Conservation (phyloP, 345 rosid genomes). For the Abelmoschus esculentus region DNA sequence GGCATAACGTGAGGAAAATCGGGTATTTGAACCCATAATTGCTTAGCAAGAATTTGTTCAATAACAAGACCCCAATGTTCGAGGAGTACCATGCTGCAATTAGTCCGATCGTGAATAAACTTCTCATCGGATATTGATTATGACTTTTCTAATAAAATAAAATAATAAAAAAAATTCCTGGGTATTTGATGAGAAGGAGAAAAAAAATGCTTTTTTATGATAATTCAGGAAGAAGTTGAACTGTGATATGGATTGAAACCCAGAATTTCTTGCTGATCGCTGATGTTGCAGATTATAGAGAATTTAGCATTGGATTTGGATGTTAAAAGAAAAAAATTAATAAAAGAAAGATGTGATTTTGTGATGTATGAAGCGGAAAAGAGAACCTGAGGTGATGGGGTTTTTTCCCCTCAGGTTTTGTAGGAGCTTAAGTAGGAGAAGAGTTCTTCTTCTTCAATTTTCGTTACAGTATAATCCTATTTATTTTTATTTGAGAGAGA, state of each 20-base stretch:
- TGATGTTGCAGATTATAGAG: neutral
- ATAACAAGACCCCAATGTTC: constrained; percentile 57
- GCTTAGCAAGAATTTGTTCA: constrained; percentile 60
- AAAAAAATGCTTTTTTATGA: neutral
- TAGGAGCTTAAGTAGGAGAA: constrained; percentile 20
- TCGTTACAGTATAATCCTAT: neutral
- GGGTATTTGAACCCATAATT: constrained; percentile 70
- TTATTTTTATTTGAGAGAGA: too few species aligned
- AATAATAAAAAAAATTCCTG: neutral
- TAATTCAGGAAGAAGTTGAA: neutral
- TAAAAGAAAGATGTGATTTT: neutral
- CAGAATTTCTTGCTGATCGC: neutral
- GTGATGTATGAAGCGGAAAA: neutral
- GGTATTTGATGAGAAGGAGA: neutral
- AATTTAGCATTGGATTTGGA: neutral
- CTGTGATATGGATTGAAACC: neutral
- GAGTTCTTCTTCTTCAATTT: constrained; percentile 4
- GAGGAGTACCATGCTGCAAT: constrained; percentile 58
- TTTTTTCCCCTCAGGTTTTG: neutral
- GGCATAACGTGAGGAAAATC: constrained; percentile 69
- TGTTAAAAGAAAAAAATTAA: neutral
- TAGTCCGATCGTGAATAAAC: constrained; percentile 31
- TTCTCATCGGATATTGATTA: neutral
- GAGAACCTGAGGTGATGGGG: neutral
- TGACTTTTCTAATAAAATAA: neutral